Evolutionary conservation across 2,329 filamentous ascomycete genomes (phyloP).

Genomic region (Cladophialophora psammophila): DNA sequence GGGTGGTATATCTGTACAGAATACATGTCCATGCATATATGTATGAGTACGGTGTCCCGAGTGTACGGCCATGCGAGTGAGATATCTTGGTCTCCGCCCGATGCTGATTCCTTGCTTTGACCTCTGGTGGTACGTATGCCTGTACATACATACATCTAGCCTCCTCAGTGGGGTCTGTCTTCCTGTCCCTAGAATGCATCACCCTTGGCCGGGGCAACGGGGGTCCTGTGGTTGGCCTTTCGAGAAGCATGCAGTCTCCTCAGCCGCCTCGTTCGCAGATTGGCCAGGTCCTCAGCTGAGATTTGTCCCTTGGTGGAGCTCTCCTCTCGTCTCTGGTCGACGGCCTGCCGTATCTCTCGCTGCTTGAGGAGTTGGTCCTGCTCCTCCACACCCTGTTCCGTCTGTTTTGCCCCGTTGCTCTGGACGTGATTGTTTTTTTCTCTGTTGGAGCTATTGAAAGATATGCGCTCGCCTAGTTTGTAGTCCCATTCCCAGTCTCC

Average conservation of each 20-base stretch:
- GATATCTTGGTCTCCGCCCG: not conserved
- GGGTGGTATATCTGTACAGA: no score
- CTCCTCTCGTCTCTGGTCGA: not conserved
- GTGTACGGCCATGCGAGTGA: not conserved
- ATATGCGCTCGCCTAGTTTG: slow-evolving; percentile 8
- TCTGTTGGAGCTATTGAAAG: not conserved
- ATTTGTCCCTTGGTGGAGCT: not conserved
- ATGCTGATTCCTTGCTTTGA: not conserved
- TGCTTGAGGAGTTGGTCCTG: slow-evolving; percentile 2
- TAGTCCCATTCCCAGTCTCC: slow-evolving; percentile 69
- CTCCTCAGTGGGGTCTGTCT: not conserved
- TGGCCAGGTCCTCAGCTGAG: not conserved
- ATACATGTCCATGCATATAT: no score
- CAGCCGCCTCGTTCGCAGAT: not conserved
- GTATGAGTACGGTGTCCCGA: not conserved
- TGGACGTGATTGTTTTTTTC: not conserved
- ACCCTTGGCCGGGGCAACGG: not conserved
- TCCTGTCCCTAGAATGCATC: not conserved
- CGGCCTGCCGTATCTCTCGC: not conserved
- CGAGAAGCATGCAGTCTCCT: not conserved
- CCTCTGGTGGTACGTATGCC: not conserved
- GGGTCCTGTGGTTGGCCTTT: not conserved
- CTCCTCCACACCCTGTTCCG: not conserved
- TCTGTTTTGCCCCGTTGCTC: not conserved
- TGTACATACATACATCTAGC: not conserved